Evolutionary conservation across 2,329 filamentous ascomycete genomes (phyloP).

Genomic region (Cordyceps farinosa): DNA sequence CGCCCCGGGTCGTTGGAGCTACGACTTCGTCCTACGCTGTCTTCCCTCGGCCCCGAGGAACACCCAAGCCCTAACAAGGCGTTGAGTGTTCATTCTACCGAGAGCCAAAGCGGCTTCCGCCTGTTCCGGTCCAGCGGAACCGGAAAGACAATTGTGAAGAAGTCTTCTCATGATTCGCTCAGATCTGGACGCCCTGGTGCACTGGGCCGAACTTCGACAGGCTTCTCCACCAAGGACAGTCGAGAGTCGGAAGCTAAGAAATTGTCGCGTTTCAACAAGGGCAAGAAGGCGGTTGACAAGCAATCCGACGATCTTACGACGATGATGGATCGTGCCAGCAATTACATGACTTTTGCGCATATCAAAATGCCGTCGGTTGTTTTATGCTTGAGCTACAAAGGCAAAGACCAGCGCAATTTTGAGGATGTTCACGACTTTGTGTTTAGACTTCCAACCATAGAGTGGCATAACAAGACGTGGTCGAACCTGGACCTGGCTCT

Average conservation of each 20-base stretch:
- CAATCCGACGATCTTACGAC: slow-evolving; percentile 86
- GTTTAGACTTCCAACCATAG: slow-evolving; percentile 88
- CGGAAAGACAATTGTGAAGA: slow-evolving; percentile 46
- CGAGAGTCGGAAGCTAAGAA: slow-evolving; percentile 45
- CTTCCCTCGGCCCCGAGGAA: slow-evolving; percentile 44
- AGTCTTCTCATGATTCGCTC: slow-evolving; percentile 56
- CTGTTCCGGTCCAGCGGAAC: slow-evolving; percentile 46
- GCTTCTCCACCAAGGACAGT: slow-evolving; percentile 39
- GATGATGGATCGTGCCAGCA: slow-evolving; percentile 93
- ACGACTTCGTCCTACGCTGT: slow-evolving; percentile 78
- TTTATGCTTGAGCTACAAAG: slow-evolving; percentile 93
- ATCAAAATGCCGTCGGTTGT: slow-evolving; percentile 95
- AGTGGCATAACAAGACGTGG: slow-evolving; percentile 99
- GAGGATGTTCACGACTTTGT: slow-evolving; percentile 98
- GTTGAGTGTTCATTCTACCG: slow-evolving; percentile 46
- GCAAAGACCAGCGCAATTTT: slow-evolving; percentile 89
- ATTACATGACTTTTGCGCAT: slow-evolving; percentile 95
- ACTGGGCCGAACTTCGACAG: slow-evolving; percentile 41
- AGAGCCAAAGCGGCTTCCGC: slow-evolving; percentile 47
- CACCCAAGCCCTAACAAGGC: slow-evolving; percentile 43
- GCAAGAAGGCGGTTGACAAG: slow-evolving; percentile 52
- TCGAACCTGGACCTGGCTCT: slow-evolving; percentile 93
- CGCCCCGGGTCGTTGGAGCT: slow-evolving; percentile 74
- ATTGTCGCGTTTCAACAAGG: slow-evolving; percentile 53
- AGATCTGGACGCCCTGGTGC: slow-evolving; percentile 40